phyloP scores from a whole-genome alignment of 2,329 filamentous ascomycete genomes.

The Colletotrichum ledebouriae region DNA sequence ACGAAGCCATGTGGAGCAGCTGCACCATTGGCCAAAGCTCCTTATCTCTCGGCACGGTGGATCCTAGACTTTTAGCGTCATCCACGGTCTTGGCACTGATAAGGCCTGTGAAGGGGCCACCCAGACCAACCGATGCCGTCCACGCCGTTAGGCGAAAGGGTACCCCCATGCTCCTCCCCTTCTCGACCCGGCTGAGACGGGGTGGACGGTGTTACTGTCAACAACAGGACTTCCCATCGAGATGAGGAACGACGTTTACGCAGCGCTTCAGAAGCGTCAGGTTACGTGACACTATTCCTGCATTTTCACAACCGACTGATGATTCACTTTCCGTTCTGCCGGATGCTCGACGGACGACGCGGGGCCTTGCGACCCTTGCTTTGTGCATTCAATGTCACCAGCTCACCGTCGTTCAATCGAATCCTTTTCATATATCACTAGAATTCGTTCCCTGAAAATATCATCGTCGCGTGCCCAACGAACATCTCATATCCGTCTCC shows the following conservation, averaged over 20 bases:
- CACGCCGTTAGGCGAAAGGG: constrained; percentile 20
- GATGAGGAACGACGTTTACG: too few species aligned
- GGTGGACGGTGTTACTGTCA: not conserved
- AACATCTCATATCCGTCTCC: constrained; percentile 8
- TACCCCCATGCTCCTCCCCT: constrained; percentile 18
- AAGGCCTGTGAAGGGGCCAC: constrained; percentile 34
- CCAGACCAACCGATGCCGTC: constrained; percentile 4
- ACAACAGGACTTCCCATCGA: too few species aligned
- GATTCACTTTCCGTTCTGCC: too few species aligned
- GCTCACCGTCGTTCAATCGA: too few species aligned
- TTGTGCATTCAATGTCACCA: too few species aligned
- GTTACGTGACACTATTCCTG: too few species aligned
- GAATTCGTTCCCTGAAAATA: not conserved
- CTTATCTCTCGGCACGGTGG: constrained; percentile 42
- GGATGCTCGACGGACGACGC: too few species aligned
- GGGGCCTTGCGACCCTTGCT: too few species aligned
- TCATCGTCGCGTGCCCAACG: not conserved
- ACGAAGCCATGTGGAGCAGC: constrained; percentile 33
- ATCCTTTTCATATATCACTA: not conserved
- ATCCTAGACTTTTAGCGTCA: not conserved
- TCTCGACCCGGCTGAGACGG: constrained; percentile 6
- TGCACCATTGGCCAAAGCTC: constrained; percentile 31
- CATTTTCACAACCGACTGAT: not conserved
- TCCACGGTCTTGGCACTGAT: constrained; percentile 37
- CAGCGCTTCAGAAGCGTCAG: too few species aligned